These are phyloP conservation scores for Phlebopus sp. DNA, from an alignment of 1,284 basidiomycete species.

Conservation along the genomic window DNA sequence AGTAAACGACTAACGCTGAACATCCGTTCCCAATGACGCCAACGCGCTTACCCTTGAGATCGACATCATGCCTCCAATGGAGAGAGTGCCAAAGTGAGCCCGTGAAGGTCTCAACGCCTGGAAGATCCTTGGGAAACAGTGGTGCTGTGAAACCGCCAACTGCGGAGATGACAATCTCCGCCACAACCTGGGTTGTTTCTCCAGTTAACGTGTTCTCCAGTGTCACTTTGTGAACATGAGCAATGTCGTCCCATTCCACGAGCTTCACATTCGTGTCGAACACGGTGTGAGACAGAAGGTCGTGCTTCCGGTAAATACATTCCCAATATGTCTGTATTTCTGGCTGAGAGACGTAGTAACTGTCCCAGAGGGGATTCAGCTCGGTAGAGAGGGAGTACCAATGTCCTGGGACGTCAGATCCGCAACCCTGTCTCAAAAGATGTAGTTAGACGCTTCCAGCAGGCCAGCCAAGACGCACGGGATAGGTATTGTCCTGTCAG, in stretches of 20 bases:
- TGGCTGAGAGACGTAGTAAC: conserved; percentile 42
- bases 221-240: conserved; percentile 39
- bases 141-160: conserved; percentile 47
- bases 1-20: conserved; percentile 44
- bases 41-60: conserved; percentile 50
- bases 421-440: conserved; percentile 41
- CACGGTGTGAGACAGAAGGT: conserved; percentile 38
- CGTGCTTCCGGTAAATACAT: conserved; percentile 42
- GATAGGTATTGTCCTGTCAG: conserved; percentile 30
- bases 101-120: conserved; percentile 45
- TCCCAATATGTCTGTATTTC: conserved; percentile 54
- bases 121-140: conserved; percentile 43
- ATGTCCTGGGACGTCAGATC: conserved; percentile 51
- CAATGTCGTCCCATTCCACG: conserved; percentile 45
- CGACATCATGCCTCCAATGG: conserved; percentile 54
- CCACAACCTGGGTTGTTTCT: conserved; percentile 31
- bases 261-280: conserved; percentile 40
- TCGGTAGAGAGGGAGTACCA: conserved; percentile 58
- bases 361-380: conserved; percentile 50
- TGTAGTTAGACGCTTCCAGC: background rate
- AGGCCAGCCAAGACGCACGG: conserved; percentile 15
- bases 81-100: conserved; percentile 56
- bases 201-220: conserved; percentile 37
- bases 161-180: conserved; percentile 43
- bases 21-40: conserved; percentile 67